Evolutionary conservation across 2,329 filamentous ascomycete species (phyloP).

Genomic region (Shiraia bambusicola): DNA sequence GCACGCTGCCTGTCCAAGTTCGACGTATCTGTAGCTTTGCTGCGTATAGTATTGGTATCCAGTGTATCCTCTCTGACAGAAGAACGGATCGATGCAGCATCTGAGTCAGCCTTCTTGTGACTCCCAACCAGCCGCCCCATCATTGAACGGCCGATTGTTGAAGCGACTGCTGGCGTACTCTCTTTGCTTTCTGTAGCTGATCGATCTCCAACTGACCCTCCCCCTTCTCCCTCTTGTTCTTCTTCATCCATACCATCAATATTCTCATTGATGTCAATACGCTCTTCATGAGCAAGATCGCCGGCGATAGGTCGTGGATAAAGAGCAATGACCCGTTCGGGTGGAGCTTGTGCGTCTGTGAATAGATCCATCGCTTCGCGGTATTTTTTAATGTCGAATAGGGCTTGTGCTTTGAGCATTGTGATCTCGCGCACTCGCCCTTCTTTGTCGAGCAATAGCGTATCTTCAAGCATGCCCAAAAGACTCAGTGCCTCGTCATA

Average conservation of each 20-base stretch:
- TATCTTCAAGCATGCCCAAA: conserved; percentile 87
- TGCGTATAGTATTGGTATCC: conserved; percentile 58
- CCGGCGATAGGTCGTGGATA: conserved; percentile 86
- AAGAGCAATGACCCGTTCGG: conserved; percentile 80
- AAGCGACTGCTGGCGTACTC: conserved; percentile 24
- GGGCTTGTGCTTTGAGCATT: conserved; percentile 82
- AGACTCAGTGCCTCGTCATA: conserved; percentile 93
- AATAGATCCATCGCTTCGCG: conserved; percentile 86
- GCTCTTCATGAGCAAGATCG: conserved; percentile 66
- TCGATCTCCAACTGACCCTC: conserved; percentile 29
- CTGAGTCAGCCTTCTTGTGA: conserved; percentile 51
- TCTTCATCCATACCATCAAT: conserved; percentile 44
- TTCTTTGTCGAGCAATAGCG: conserved; percentile 78
- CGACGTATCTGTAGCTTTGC: conserved; percentile 48
- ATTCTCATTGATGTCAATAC: conserved; percentile 11
- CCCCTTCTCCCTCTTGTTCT: conserved; percentile 39
- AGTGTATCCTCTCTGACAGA: conserved; percentile 57
- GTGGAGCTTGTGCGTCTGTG: conserved; percentile 84
- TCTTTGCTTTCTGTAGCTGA: conserved; percentile 22
- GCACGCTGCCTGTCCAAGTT: conserved; percentile 57
- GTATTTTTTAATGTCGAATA: conserved; percentile 84
- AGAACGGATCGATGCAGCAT: conserved; percentile 61
- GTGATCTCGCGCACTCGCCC: conserved; percentile 81
- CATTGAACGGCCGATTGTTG: conserved; percentile 44
- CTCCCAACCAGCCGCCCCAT: conserved; percentile 52